These are phyloP conservation scores for Gossypium davidsonii DNA, from an alignment of 441 rosid species.

Conservation along the genomic window DNA sequence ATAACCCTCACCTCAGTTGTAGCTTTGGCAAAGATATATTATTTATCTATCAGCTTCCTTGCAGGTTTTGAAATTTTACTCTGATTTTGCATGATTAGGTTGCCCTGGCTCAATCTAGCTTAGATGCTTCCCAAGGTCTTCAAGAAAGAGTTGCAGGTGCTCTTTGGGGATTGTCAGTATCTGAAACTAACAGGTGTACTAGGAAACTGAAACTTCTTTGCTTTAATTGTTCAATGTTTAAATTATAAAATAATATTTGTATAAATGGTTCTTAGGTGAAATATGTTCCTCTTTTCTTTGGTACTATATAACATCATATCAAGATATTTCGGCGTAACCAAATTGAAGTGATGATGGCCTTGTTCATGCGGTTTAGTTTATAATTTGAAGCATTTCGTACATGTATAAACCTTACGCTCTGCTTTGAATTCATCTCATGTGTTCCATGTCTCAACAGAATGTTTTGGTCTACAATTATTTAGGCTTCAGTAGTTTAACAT, in stretches of 20 bases:
- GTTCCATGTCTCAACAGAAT: neutral
- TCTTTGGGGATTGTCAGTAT: slow-evolving; percentile 94
- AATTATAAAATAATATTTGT: neutral
- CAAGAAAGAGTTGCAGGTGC: slow-evolving; percentile 99
- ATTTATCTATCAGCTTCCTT: slow-evolving; percentile 13
- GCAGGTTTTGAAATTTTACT: neutral
- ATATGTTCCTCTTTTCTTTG: neutral
- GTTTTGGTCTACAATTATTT: neutral
- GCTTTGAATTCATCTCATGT: neutral
- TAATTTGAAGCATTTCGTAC: neutral
- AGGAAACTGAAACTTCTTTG: neutral
- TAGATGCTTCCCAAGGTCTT: slow-evolving; percentile 85
- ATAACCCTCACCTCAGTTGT: neutral
- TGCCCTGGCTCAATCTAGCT: slow-evolving; percentile 82
- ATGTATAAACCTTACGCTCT: neutral
- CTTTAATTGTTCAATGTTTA: neutral
- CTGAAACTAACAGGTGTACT: slow-evolving; percentile 78
- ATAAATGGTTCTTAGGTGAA: neutral
- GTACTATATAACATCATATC: neutral
- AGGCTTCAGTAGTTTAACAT: neutral
- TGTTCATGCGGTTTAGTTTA: neutral
- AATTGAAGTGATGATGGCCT: neutral
- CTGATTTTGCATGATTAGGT: slow-evolving; percentile 35
- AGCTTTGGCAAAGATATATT: neutral
- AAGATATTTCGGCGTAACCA: neutral